phyloP scores from a whole-genome alignment of 805 yeast species.

The Candida tammaniensis region DNA sequence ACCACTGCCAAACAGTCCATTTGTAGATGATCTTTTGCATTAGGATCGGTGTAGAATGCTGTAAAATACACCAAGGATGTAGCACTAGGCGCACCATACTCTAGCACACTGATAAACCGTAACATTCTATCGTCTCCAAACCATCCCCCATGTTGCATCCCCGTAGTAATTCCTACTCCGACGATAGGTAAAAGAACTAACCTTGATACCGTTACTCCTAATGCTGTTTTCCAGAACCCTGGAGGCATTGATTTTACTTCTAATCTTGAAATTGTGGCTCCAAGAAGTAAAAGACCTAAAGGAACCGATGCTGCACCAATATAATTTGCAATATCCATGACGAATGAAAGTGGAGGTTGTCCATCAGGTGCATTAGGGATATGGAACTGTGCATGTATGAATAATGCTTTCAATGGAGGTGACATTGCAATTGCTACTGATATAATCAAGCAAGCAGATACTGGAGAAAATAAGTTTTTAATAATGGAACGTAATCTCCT shows the following conservation, averaged over 20 bases:
- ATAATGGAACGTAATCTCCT: conserved; percentile 14
- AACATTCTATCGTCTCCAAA: conserved; percentile 58
- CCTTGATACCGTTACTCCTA: conserved; percentile 54
- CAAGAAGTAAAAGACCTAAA: conserved; percentile 73
- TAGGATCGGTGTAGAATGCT: conserved; percentile 77
- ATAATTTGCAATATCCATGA: conserved; percentile 78
- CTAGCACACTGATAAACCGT: conserved; percentile 69
- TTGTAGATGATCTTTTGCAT: conserved; percentile 50
- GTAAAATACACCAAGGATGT: conserved; percentile 87
- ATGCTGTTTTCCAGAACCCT: conserved; percentile 70
- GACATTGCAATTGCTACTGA: conserved; percentile 72
- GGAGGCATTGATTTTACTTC: conserved; percentile 56
- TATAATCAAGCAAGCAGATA: conserved; percentile 64
- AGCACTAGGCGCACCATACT: conserved; percentile 82
- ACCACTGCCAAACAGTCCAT: conserved; percentile 84
- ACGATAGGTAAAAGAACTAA: conserved; percentile 74
- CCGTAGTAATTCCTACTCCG: conserved; percentile 61
- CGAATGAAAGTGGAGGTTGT: conserved; percentile 76
- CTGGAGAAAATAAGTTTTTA: conserved; percentile 67
- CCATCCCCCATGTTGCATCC: conserved; percentile 61
- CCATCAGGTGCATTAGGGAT: conserved; percentile 81
- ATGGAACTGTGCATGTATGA: conserved; percentile 29
- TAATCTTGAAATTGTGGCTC: conserved; percentile 84
- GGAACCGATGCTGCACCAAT: conserved; percentile 90
- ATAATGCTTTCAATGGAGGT: conserved; percentile 76